Base-by-base conservation (phyloP, 2,329 filamentous ascomycete genomes). In the Alternaria rosae region DNA sequence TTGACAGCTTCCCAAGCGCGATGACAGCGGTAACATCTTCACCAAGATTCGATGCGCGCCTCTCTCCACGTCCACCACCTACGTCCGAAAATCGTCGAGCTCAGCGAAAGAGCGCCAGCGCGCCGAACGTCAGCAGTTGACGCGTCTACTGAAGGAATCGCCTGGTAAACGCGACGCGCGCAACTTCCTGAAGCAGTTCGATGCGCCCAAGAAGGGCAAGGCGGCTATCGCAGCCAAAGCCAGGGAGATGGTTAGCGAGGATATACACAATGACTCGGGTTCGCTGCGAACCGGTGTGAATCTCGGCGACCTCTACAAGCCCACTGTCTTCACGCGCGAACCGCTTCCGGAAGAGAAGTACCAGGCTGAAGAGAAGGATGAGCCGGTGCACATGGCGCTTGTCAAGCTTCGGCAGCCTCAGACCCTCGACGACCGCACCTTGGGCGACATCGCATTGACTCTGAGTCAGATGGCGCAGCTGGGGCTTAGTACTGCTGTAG, bases 141-240 rank as follows among this genome's bases (percentile, higher is more conserved):
- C 75, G 20, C 74, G 73, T 28, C 66, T 98, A 4, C 84, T 99
- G 30, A 92, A 92, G 73, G 93, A 94, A 17, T 93, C 93, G 11
- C 92, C 94, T 6, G 97, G 94, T 0, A 97, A 94, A 80, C 89
- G 95, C 71, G 95, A 99, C 82, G 93, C 94, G 50, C 94, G 92
- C 79, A 89, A 92, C 38, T 99, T 97, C 76, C 85, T 99, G 15
- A 91, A 95, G 70, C 94, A 93, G 64, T 97, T 97, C 77, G 89
- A 88, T 50, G 63, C 68, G 13, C 64, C 75, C 17, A 71, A 71
- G 15, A 70, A 70, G 61, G 47, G 43, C 5, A 63, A 66, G 20
- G 54, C 41, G n/a, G 59, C 42, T n/a, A 32, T 62, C 17, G 21
- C 64, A 1, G 42, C 61, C 4, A 63, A 64, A n/a, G 47, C 47